Evolutionary conservation across 345 rosid species (phyloP).

Genomic region (Balakata baccata): DNA sequence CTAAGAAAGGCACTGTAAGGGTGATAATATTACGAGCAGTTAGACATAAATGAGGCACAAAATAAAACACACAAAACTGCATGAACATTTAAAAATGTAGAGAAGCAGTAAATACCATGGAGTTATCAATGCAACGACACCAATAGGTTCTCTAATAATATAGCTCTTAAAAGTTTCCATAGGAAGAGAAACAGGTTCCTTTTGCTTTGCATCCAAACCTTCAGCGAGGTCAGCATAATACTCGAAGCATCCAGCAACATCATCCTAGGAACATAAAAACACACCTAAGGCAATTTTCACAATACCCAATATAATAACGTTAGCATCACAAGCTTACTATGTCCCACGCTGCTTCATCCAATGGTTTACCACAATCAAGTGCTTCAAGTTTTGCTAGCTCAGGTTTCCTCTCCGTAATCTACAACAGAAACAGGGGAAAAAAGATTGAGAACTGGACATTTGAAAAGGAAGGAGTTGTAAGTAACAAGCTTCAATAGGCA

Average conservation of each 20-base stretch:
- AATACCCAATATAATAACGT: neutral
- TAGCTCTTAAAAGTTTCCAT: constrained; percentile 71
- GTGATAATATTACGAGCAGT: too few species aligned
- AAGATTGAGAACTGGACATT: neutral
- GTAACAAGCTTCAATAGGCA: too few species aligned
- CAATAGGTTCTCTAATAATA: constrained; percentile 84
- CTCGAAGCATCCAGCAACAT: constrained; percentile 95
- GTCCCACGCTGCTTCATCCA: constrained; percentile 92
- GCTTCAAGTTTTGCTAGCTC: constrained; percentile 82
- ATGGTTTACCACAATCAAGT: constrained; percentile 86
- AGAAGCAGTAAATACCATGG: constrained; percentile 62
- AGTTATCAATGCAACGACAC: constrained; percentile 90
- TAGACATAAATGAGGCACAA: neutral
- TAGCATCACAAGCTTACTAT: constrained; percentile 44
- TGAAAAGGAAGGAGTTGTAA: neutral
- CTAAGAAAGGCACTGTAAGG: too few species aligned
- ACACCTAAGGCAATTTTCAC: constrained; percentile 17
- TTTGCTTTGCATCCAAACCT: constrained; percentile 85
- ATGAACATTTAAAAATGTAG: neutral
- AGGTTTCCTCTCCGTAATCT: constrained; percentile 80
- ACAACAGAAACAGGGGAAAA: constrained; percentile 15
- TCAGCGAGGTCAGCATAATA: constrained; percentile 96
- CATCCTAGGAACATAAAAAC: constrained; percentile 64
- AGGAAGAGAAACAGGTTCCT: constrained; percentile 81
- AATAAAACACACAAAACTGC: neutral